Conservation (phyloP, 2,329 filamentous ascomycete genomes). For the Cadophora luteo-olivacea region DNA sequence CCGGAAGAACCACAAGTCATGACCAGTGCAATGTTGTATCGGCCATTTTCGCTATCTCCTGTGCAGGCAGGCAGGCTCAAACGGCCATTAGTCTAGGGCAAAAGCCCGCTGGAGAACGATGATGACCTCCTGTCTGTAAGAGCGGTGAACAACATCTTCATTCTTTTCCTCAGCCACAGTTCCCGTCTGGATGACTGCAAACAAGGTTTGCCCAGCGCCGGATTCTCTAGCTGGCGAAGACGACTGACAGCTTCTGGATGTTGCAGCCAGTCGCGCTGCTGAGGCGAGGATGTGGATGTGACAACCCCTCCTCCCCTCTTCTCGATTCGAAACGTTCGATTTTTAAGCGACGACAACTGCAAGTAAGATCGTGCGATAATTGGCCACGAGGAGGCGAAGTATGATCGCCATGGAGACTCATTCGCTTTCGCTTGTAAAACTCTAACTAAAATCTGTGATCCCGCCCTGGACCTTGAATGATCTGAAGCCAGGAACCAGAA, state of each 20-base stretch:
- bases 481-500: conserved; percentile 3
- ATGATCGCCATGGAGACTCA: conserved; percentile 14
- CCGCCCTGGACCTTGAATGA: conserved; percentile 5
- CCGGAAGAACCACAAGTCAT: conserved; percentile 16
- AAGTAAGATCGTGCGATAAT: conserved; percentile 7
- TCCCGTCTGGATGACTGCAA: neutral
- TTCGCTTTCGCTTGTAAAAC: conserved; percentile 7
- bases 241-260: conserved; percentile 3
- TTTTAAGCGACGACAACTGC: conserved; percentile 1
- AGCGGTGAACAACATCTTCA: conserved; percentile 14
- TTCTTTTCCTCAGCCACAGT: conserved; percentile 14
- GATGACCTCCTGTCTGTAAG: neutral
- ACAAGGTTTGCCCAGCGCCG: conserved; percentile 2
- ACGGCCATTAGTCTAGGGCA: neutral
- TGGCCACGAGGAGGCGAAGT: conserved; percentile 14
- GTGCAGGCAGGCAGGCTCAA: neutral
- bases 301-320: neutral
- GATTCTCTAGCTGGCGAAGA: conserved; percentile 11
- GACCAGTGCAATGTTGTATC: conserved; percentile 8
- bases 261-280: conserved; percentile 1
- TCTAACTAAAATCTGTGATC: neutral
- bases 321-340: conserved; percentile 10
- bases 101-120: neutral
- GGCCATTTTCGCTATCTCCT: neutral
- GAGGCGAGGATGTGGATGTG: conserved; percentile 3